Evolutionary conservation across 495 filamentous ascomycete species (phyloP), one percentile per base, ranked within the genome.

Genomic region (Ramalina intermedia): DNA sequence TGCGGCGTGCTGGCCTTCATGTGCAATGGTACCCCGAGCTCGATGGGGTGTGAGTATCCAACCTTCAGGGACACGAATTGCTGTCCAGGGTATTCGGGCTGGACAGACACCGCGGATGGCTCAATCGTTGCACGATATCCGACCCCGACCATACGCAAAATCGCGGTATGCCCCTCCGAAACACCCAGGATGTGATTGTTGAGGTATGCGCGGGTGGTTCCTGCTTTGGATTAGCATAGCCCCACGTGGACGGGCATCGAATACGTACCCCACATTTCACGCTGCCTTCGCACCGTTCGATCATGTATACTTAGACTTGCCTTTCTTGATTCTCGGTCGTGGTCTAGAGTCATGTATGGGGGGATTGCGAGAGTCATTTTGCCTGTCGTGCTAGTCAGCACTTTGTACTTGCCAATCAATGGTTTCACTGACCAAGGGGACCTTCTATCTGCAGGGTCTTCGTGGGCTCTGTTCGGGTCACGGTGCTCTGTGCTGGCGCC

Each of bases 191-290:
- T 82, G 66, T 88, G 79, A 63, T 88, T 88, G 57, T 87, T 82
- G 44, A 98, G 74, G 57, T 91, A 88, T 16, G 88, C 79, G 59
- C 91, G 88, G 23, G 76, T 83, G 3, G 90, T 96, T 44, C 88
- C 88, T 95, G 29, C 21, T 13, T 37, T 21, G 43, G 37, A 21
- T n/a, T 45, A 60, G 46, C 41, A 9, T 26, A 44, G 26, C 39
- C n/a, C 8, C 20, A 43, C 47, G 43, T 36, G 36, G 3, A 21
- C 0, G 41, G 36, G n/a, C 37, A 43, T 11, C 23, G 29, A 37
- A 50, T 26, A 71, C 85, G 44, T 72, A 94, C 91, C 91, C 91
- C 91, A 98, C 90, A 96, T 96, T 64, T 84, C 90, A 60, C 85
- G 78, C 67, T 98, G 91, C 45, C 83, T 73, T 58, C 80, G 76